phyloP scores from a whole-genome alignment of 257 asterid genomes.

The Nyctanthes arbortristis region DNA sequence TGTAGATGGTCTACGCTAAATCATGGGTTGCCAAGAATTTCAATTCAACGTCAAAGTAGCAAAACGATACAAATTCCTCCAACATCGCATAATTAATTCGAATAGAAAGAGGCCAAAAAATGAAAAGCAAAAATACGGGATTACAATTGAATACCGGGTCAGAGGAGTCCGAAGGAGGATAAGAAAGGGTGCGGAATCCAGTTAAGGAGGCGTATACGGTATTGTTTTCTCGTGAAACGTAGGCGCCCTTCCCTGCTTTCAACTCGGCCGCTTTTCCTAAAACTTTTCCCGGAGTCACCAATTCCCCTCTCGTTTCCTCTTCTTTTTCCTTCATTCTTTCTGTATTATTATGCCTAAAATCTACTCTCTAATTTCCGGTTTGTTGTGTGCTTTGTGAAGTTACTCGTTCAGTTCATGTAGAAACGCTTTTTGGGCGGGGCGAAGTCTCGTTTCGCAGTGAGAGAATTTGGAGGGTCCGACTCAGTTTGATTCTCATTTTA shows the following conservation, averaged over 20 bases:
- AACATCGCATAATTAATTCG: no score
- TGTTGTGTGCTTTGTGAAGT: background rate
- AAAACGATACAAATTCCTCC: background rate
- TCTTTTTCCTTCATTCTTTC: slow-evolving; percentile 26
- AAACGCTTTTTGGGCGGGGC: no score
- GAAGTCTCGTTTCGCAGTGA: no score
- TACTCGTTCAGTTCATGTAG: no score
- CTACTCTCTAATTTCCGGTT: background rate
- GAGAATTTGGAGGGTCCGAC: no score
- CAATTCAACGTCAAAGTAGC: background rate
- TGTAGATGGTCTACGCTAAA: no score
- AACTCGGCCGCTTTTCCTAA: slow-evolving; percentile 67
- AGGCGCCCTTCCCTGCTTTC: slow-evolving; percentile 82
- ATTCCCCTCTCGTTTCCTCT: slow-evolving; percentile 25
- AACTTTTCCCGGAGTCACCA: slow-evolving; percentile 89
- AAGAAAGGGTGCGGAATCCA: slow-evolving; percentile 60
- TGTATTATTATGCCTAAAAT: background rate
- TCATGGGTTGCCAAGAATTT: background rate
- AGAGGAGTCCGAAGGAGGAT: slow-evolving; percentile 48
- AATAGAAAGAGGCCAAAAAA: background rate
- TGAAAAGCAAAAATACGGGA: background rate
- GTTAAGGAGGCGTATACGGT: slow-evolving; percentile 73
- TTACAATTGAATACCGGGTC: slow-evolving; percentile 47
- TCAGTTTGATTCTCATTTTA: no score
- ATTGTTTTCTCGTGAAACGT: slow-evolving; percentile 51